Percentiles rank a stretch among this genome's conserved stretches.
These are phyloP conservation scores for Diaporthe eres DNA, from an alignment of 2,329 filamentous ascomycete genomes.

Conservation along the genomic window DNA sequence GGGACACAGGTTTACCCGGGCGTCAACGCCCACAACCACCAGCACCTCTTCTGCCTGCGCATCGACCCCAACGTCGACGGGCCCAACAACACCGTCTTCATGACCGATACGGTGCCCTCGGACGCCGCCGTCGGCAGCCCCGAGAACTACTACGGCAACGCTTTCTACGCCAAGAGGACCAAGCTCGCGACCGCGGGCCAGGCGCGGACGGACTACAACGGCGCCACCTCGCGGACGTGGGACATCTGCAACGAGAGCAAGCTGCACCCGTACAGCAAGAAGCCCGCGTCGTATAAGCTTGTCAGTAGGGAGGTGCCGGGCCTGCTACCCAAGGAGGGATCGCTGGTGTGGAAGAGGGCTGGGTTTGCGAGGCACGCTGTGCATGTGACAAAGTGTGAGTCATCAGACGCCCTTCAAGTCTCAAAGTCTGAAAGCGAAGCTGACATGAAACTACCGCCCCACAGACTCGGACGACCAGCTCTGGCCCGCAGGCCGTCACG, in stretches of 20 bases:
- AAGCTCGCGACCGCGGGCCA: slow-evolving; percentile 80
- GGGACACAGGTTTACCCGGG: slow-evolving; percentile 91
- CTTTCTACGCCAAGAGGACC: slow-evolving; percentile 88
- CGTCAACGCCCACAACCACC: slow-evolving; percentile 96
- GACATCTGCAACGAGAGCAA: slow-evolving; percentile 89
- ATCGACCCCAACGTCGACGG: slow-evolving; percentile 91
- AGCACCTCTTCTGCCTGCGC: slow-evolving; percentile 93
- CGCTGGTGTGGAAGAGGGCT: slow-evolving; percentile 90
- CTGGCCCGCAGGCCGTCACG: slow-evolving; percentile 88
- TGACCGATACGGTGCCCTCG: slow-evolving; percentile 81
- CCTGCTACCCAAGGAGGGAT: slow-evolving; percentile 83
- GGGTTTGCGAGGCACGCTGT: slow-evolving; percentile 90
- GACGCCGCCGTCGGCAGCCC: slow-evolving; percentile 82
- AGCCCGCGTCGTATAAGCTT: slow-evolving; percentile 89
- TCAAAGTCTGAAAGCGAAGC: neutral
- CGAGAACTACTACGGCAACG: slow-evolving; percentile 92
- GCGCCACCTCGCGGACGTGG: slow-evolving; percentile 85
- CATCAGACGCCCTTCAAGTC: neutral
- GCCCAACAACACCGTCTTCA: slow-evolving; percentile 85
- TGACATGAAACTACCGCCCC: slow-evolving; percentile 19
- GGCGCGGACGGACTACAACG: slow-evolving; percentile 84
- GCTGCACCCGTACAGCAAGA: slow-evolving; percentile 87
- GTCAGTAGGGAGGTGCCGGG: slow-evolving; percentile 87
- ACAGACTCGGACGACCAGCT: slow-evolving; percentile 84
- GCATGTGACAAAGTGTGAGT: slow-evolving; percentile 89